Percentiles rank a stretch among this genome's conserved stretches.
These are phyloP conservation scores for Yamadazyma akitaensis DNA, from an alignment of 805 yeast species.

Conservation along the genomic window DNA sequence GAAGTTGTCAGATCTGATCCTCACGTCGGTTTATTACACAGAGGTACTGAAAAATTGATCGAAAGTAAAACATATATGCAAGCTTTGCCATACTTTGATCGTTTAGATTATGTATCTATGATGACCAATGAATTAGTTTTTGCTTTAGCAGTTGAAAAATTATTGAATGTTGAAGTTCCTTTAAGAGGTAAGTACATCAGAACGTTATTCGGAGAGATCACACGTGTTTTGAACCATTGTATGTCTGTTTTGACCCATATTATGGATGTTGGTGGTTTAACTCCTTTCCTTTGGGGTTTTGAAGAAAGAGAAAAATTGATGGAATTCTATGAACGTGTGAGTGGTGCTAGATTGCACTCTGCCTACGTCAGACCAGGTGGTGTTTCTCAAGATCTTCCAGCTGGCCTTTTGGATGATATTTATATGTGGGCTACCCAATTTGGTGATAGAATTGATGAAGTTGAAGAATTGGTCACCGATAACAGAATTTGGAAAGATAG, in stretches of 20 bases:
- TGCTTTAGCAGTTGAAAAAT: conserved; percentile 78
- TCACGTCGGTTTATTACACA: conserved; percentile 80
- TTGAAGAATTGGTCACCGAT: conserved; percentile 84
- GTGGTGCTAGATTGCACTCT: conserved; percentile 86
- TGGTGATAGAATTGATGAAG: conserved; percentile 88
- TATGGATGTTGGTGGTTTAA: conserved; percentile 92
- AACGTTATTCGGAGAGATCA: conserved; percentile 82
- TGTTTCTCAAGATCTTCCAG: conserved; percentile 83
- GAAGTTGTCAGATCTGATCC: conserved; percentile 86
- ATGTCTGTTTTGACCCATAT: conserved; percentile 87
- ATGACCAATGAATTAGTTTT: conserved; percentile 90
- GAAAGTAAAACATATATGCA: conserved; percentile 84
- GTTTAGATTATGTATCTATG: conserved; percentile 82
- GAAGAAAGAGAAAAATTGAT: conserved; percentile 90
- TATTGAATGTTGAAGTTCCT: conserved; percentile 81
- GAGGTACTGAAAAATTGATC: conserved; percentile 87
- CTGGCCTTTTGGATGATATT: conserved; percentile 82
- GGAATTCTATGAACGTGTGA: conserved; percentile 89
- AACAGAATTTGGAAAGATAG: conserved; percentile 92
- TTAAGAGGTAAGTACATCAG: conserved; percentile 81
- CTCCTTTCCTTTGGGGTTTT: conserved; percentile 92
- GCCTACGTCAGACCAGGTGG: conserved; percentile 93
- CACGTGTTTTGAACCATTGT: conserved; percentile 77
- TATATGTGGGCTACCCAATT: conserved; percentile 97
- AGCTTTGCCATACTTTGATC: conserved; percentile 85